phyloP scores from a whole-genome alignment of 2,329 filamentous ascomycete species.

The Fusarium pseudocircinatum region DNA sequence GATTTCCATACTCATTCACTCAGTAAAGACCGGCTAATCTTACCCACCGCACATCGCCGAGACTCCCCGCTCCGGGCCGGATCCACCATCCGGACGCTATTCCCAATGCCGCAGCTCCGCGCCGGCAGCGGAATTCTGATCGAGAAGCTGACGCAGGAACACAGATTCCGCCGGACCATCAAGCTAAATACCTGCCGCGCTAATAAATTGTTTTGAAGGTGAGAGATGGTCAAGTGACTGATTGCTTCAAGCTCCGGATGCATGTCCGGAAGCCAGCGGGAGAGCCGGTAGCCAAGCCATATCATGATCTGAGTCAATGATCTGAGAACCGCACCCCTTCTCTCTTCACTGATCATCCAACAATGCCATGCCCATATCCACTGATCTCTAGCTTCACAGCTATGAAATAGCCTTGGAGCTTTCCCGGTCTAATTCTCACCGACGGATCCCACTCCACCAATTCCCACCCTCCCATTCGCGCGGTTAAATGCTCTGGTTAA shows the following conservation, averaged over 20 bases:
- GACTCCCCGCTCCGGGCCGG: conserved; percentile 8
- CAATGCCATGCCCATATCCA: not conserved
- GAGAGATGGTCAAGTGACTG: not conserved
- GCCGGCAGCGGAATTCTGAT: not conserved
- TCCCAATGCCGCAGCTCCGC: conserved; percentile 21
- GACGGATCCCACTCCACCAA: conserved; percentile 27
- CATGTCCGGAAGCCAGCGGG: not conserved
- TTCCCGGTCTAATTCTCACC: conserved; percentile 23
- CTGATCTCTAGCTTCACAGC: not conserved
- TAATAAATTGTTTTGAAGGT: too few relatives aligned
- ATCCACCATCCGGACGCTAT: conserved; percentile 22
- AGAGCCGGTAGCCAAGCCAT: not conserved
- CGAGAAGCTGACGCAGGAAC: conserved; percentile 13
- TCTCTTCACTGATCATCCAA: not conserved
- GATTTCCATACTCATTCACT: not conserved
- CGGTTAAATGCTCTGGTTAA: conserved; percentile 31
- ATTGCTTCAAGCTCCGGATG: not conserved
- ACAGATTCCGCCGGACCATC: not conserved
- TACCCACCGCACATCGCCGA: not conserved
- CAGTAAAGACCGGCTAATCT: not conserved
- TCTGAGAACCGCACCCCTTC: not conserved
- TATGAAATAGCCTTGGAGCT: conserved; percentile 3
- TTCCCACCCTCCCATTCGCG: conserved; percentile 9
- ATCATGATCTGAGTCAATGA: not conserved
- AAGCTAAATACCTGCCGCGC: not conserved